These are phyloP conservation scores for Dothidotthia symphoricarpi DNA, from an alignment of 2,329 filamentous ascomycete genomes.

Conservation along the genomic window DNA sequence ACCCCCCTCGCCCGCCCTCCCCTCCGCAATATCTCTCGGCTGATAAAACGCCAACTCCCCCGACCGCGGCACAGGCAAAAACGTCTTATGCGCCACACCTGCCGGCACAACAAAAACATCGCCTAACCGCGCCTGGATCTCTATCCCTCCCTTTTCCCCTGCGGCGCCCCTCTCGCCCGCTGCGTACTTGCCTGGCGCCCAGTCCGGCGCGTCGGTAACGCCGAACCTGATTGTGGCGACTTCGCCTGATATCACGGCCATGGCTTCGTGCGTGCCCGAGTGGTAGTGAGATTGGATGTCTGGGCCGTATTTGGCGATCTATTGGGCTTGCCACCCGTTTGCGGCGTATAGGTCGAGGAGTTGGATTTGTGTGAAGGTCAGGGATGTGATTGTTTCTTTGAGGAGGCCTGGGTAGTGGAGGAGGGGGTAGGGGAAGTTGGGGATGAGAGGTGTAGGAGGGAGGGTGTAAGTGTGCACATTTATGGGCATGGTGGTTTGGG, in stretches of 20 bases:
- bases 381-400: slow-evolving; percentile 20
- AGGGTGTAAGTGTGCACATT: slow-evolving; percentile 25
- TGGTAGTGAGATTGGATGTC: slow-evolving; percentile 60
- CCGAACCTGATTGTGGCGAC: slow-evolving; percentile 56
- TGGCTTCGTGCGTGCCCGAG: slow-evolving; percentile 56
- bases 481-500: too few species aligned
- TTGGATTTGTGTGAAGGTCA: slow-evolving; percentile 25
- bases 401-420: slow-evolving; percentile 54
- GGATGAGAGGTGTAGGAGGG: slow-evolving; percentile 37
- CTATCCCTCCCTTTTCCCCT: slow-evolving; percentile 51
- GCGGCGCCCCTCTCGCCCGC: too few species aligned
- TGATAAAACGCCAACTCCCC: slow-evolving; percentile 45
- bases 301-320: slow-evolving; percentile 58
- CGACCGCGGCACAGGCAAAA: slow-evolving; percentile 42
- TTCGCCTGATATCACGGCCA: slow-evolving; percentile 54
- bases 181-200: too few species aligned
- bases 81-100: slow-evolving; percentile 57
- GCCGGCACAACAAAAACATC: slow-evolving; percentile 61
- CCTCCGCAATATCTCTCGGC: slow-evolving; percentile 47
- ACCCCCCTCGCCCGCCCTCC: too few species aligned
- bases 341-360: slow-evolving; percentile 48
- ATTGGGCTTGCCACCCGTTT: slow-evolving; percentile 56
- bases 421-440: slow-evolving; percentile 47
- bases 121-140: slow-evolving; percentile 50
- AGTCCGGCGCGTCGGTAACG: slow-evolving; percentile 46